Evolutionary conservation across 1,139 yeast genomes (phyloP), one percentile per base, ranked within the genome.

Genomic region (Candida sanyaensis): DNA sequence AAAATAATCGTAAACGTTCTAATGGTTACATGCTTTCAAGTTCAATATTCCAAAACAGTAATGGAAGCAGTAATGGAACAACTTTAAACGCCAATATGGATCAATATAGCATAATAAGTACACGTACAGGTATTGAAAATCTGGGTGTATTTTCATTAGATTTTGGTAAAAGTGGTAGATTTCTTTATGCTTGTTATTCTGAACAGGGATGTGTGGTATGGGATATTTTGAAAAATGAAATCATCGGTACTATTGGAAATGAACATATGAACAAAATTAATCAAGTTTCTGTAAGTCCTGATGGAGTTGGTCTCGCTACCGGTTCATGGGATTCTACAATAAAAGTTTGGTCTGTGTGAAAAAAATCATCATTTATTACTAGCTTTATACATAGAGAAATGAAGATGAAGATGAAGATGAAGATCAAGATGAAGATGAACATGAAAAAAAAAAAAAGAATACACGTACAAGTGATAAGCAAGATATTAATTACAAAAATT

Each of bases 201-300:
- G 95, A 89, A 51, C 78, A 81, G 42, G 86, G 88, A 1, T 84
- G 93, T 56, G 70, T 86, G 26, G 77, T 88, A 3, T 88, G 96
- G 96, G 98, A 91, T 61, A 72, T 82, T 2, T 69, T 91, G 33
- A 83, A 80, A 52, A 83, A 82, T 13, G 83, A 80, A 50, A 70
- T 86, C 30, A 80, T 89, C 5, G 92, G 91, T 1, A 71, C 79
- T 12, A 56, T 75, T 37, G 78, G 77, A 2, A 62, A 63, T 40
- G 78, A 73, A 33, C 86, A 84, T 5, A 64, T 72, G 27, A 82
- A 81, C 52, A 75, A 85, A 45, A 78, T 88, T 11, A 81, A 83
- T 41, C 83, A 83, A 54, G 86, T 91, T 2, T 71, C 75, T 42
- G 78, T 84, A 0, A 82, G 93, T 53, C 84, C 85, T 0, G 90